A percentile compares a stretch with the other conserved stretches of the same genome.
These are phyloP conservation scores for Coprinopsis cinerea DNA, from an alignment of 768 basidiomycete genomes.

Conservation along the genomic window DNA sequence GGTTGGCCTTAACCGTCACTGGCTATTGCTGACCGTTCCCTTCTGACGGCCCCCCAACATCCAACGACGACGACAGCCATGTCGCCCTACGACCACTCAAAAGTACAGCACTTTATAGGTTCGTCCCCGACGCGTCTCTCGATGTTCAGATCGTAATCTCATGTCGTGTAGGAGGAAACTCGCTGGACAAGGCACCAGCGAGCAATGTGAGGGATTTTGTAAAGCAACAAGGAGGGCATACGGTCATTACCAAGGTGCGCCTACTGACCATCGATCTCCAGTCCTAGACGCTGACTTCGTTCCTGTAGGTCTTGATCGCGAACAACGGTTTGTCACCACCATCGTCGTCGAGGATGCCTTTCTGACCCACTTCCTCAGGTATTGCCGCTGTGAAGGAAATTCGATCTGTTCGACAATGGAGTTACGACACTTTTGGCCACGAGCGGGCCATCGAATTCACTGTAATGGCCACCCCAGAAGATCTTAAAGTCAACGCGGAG, in stretches of 20 bases:
- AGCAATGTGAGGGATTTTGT: slow-evolving; percentile 89
- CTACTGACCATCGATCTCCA: slow-evolving; percentile 2
- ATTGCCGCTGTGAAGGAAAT: slow-evolving; percentile 99
- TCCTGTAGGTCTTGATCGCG: slow-evolving; percentile 92
- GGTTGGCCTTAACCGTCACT: slow-evolving; percentile 3
- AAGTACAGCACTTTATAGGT: slow-evolving; percentile 52
- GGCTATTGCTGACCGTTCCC: background rate
- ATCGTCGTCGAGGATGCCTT: slow-evolving; percentile 1
- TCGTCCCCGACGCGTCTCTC: slow-evolving; percentile 1
- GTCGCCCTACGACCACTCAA: slow-evolving; percentile 50
- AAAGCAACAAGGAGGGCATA: slow-evolving; percentile 86
- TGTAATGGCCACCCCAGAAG: slow-evolving; percentile 99
- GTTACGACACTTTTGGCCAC: slow-evolving; percentile 96
- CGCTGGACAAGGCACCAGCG: slow-evolving; percentile 75
- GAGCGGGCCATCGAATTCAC: slow-evolving; percentile 98
- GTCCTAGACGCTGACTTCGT: slow-evolving; percentile 4
- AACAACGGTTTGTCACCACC: slow-evolving; percentile 71
- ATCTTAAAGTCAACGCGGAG: slow-evolving; percentile 97
- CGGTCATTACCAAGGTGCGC: slow-evolving; percentile 94
- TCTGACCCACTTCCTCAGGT: slow-evolving; percentile 43
- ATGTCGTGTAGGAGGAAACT: slow-evolving; percentile 75
- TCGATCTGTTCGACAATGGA: slow-evolving; percentile 98
- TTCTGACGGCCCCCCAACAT: slow-evolving; percentile 14
- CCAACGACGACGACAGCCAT: slow-evolving; percentile 26
- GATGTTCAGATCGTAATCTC: slow-evolving; percentile 10